Evolutionary conservation across 108 stramenopile species (phyloP).

Genomic region (Discostella stelligeroides): DNA sequence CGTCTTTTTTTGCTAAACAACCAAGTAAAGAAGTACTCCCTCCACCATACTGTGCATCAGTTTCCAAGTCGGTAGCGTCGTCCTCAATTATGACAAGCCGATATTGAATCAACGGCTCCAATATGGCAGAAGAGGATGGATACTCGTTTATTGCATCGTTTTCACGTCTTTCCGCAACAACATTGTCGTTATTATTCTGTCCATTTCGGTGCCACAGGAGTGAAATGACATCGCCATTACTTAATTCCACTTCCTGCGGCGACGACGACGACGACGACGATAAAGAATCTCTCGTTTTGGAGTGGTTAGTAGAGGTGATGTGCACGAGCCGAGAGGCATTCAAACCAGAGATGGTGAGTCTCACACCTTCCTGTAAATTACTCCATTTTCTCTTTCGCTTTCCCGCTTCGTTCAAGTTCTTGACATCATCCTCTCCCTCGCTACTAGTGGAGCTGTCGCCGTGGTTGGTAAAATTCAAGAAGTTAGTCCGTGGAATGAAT

Average conservation of each 20-base stretch:
- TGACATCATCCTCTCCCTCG: too few relatives aligned
- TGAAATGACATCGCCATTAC: slow-evolving; percentile 22
- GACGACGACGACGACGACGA: not conserved
- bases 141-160: not conserved
- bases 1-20: not conserved
- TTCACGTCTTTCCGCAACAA: not conserved
- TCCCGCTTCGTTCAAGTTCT: not conserved
- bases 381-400: not conserved
- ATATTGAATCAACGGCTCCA: slow-evolving; percentile 25
- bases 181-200: too few relatives aligned
- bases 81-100: not conserved
- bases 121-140: not conserved
- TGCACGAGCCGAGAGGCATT: slow-evolving; percentile 11
- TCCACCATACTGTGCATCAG: too few relatives aligned
- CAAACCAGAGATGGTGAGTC: slow-evolving; percentile 3
- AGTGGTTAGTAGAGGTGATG: not conserved
- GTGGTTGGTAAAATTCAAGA: slow-evolving; percentile 17
- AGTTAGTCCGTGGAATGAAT: slow-evolving; percentile 25
- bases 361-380: not conserved
- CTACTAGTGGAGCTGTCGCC: too few relatives aligned
- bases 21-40: too few relatives aligned
- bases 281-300: not conserved
- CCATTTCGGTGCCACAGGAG: slow-evolving; percentile 12
- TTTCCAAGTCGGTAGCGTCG: not conserved
- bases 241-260: slow-evolving; percentile 3